Evolutionary conservation across 1,139 yeast genomes (phyloP).

Genomic region (Yamadazyma sp.): DNA sequence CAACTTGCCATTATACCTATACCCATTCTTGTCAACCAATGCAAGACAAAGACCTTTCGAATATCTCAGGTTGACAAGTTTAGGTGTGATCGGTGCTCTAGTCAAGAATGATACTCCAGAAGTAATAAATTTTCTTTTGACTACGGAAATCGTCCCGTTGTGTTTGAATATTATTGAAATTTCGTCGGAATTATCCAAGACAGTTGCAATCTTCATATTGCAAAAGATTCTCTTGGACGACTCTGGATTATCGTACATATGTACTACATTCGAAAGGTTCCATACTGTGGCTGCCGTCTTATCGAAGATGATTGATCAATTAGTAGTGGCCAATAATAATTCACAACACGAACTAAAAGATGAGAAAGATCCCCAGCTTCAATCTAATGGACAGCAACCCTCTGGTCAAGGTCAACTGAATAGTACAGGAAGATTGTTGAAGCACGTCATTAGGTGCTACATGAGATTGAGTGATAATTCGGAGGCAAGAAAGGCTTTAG

Average conservation of each 20-base stretch:
- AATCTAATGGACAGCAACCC: constrained; percentile 33
- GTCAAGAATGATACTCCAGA: constrained; percentile 96
- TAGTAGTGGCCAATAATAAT: constrained; percentile 23
- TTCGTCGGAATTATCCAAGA: constrained; percentile 88
- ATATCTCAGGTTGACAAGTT: constrained; percentile 84
- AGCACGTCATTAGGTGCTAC: constrained; percentile 94
- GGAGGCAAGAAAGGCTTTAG: constrained; percentile 87
- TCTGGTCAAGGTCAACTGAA: constrained; percentile 12
- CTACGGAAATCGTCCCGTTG: constrained; percentile 93
- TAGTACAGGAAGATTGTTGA: constrained; percentile 76
- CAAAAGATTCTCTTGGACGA: constrained; percentile 92
- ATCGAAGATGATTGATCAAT: constrained; percentile 84
- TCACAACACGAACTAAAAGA: constrained; percentile 7
- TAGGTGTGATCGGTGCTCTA: constrained; percentile 95
- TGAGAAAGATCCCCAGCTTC: constrained; percentile 1
- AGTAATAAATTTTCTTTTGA: constrained; percentile 82
- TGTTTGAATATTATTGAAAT: constrained; percentile 95
- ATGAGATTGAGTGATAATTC: constrained; percentile 85
- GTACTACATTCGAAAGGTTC: constrained; percentile 93
- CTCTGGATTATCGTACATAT: constrained; percentile 84
- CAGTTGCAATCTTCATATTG: constrained; percentile 93
- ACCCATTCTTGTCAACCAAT: constrained; percentile 90
- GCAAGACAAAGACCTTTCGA: constrained; percentile 93
- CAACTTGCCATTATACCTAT: constrained; percentile 85
- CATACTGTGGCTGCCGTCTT: constrained; percentile 91